phyloP scores from a whole-genome alignment of 768 basidiomycete genomes.

The Collybiopsis confluens region DNA sequence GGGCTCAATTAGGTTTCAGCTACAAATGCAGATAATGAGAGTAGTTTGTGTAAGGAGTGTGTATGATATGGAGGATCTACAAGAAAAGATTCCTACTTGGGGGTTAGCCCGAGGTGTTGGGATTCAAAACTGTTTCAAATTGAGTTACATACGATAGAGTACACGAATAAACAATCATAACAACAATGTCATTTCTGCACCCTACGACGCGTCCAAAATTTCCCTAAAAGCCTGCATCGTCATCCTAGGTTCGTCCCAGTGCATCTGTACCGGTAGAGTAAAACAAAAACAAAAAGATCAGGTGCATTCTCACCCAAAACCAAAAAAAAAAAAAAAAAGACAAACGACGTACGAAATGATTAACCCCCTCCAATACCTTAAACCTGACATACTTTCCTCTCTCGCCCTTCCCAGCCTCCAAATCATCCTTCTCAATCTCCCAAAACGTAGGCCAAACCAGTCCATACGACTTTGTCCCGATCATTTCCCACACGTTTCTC shows the following conservation, averaged over 20 bases:
- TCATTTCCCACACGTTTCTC: not conserved
- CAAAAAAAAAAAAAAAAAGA: too few species aligned
- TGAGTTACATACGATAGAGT: not conserved
- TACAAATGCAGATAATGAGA: too few species aligned
- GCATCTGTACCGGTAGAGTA: not conserved
- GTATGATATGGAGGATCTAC: too few species aligned
- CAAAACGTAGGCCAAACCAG: conserved; percentile 2
- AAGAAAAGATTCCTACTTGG: too few species aligned
- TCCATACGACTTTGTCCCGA: not conserved
- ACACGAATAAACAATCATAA: not conserved
- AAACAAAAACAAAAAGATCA: not conserved
- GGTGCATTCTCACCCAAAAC: not conserved
- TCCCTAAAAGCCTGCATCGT: not conserved
- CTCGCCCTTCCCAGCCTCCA: not conserved
- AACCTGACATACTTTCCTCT: not conserved
- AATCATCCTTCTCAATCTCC: conserved; percentile 4
- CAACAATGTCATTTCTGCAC: not conserved
- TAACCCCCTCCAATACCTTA: not conserved
- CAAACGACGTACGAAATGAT: conserved; percentile 7
- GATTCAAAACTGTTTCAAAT: too few species aligned
- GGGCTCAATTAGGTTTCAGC: too few species aligned
- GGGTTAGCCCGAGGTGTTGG: too few species aligned
- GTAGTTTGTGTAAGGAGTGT: too few species aligned
- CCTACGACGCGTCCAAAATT: not conserved
- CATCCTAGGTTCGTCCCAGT: conserved; percentile 3